phyloP scores from a whole-genome alignment of 2,329 filamentous ascomycete genomes.

The Cytospora leucostoma region DNA sequence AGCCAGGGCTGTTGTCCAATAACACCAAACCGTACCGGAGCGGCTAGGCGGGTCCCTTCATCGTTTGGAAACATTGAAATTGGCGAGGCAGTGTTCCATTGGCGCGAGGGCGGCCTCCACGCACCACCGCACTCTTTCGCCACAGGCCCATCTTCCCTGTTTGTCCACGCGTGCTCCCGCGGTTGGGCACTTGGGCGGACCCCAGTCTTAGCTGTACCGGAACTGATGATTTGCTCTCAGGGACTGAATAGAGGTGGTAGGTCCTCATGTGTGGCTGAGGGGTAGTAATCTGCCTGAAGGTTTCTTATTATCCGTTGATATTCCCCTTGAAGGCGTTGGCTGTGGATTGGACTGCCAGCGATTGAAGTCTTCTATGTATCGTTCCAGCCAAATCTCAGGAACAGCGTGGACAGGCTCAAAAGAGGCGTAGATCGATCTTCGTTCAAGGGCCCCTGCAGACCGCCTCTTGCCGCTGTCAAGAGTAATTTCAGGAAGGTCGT shows the following conservation, averaged over 20 bases:
- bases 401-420: not conserved
- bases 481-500: conserved; percentile 7
- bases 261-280: not conserved
- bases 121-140: not conserved
- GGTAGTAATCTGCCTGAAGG: not conserved
- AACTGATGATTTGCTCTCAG: not conserved
- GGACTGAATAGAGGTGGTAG: not conserved
- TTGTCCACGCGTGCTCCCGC: not conserved
- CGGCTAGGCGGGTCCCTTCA: conserved; percentile 3
- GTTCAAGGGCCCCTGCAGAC: conserved; percentile 9
- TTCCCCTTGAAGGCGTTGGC: not conserved
- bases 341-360: not conserved
- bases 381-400: conserved; percentile 3
- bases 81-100: conserved; percentile 9
- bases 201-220: not conserved
- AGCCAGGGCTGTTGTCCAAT: conserved; percentile 2
- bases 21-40: conserved; percentile 4
- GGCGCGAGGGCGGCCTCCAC: conserved; percentile 13
- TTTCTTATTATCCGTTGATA: not conserved
- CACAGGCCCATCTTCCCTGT: not conserved
- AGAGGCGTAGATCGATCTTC: not conserved
- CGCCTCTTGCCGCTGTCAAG: conserved; percentile 14
- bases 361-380: not conserved
- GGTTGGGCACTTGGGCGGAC: not conserved
- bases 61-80: not conserved